Evolutionary conservation across 805 yeast genomes (phyloP).

Genomic region (Lipomyces orientalis): DNA sequence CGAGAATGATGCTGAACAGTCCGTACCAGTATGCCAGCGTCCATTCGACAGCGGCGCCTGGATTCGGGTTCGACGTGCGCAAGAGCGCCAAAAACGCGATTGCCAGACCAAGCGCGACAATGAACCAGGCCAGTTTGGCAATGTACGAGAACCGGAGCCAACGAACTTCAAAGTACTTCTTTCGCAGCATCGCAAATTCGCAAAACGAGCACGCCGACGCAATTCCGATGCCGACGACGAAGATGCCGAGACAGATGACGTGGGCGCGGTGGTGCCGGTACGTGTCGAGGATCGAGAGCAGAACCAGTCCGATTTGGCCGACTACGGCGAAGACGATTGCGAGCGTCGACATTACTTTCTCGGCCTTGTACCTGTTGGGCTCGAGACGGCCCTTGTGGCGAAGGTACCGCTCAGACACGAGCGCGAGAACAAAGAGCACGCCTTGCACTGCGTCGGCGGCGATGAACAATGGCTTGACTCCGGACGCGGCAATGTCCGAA

Average conservation of each 20-base stretch:
- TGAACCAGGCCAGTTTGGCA: slow-evolving; percentile 68
- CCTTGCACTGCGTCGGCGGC: slow-evolving; percentile 80
- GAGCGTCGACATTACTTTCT: slow-evolving; percentile 51
- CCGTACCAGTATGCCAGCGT: slow-evolving; percentile 85
- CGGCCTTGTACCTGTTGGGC: slow-evolving; percentile 55
- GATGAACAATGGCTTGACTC: slow-evolving; percentile 82
- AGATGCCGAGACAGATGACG: slow-evolving; percentile 70
- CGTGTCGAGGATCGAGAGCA: slow-evolving; percentile 77
- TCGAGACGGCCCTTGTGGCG: slow-evolving; percentile 63
- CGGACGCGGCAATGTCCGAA: slow-evolving; percentile 88
- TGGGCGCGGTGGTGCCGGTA: slow-evolving; percentile 59
- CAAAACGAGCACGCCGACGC: slow-evolving; percentile 53
- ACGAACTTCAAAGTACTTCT: slow-evolving; percentile 49
- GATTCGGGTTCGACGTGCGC: slow-evolving; percentile 46
- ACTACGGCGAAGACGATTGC: slow-evolving; percentile 56
- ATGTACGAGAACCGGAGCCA: slow-evolving; percentile 51
- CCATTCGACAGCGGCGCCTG: slow-evolving; percentile 78
- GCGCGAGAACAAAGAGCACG: slow-evolving; percentile 67
- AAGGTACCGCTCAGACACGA: slow-evolving; percentile 65
- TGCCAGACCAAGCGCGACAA: slow-evolving; percentile 69
- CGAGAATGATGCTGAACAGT: slow-evolving; percentile 62
- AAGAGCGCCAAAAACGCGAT: slow-evolving; percentile 63
- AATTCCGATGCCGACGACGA: slow-evolving; percentile 69
- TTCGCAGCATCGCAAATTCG: slow-evolving; percentile 54
- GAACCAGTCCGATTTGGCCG: slow-evolving; percentile 74